A percentile compares a stretch with the other conserved stretches of the same genome.
Evolutionary conservation across 768 basidiomycete genomes (phyloP).

Genomic region (Xerocomellus intermedius): DNA sequence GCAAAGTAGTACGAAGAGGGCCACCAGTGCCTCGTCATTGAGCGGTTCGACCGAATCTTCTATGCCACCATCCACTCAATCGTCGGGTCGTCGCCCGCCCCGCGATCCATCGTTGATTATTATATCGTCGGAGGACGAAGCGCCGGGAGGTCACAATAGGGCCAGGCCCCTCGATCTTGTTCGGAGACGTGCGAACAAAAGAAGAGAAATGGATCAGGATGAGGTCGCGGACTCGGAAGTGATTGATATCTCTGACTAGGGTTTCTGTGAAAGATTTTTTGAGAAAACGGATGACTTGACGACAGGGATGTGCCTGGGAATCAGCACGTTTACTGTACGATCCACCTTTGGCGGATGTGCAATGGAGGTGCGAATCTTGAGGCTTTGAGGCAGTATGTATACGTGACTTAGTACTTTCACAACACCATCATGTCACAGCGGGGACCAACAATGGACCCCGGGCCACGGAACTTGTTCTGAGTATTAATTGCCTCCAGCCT

Average conservation of each 20-base stretch:
- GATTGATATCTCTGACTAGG: conserved; percentile 51
- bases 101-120: conserved; percentile 25
- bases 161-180: background rate
- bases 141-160: background rate
- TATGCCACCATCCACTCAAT: conserved; percentile 18
- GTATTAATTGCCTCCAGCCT: too few species aligned
- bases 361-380: background rate
- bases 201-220: conserved; percentile 29
- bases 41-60: conserved; percentile 10
- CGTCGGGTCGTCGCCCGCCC: conserved; percentile 9
- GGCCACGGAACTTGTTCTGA: too few species aligned
- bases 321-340: background rate
- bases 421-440: too few species aligned
- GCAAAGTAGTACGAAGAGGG: conserved; percentile 8
- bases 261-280: background rate
- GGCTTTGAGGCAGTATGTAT: too few species aligned
- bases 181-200: conserved; percentile 8
- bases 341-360: background rate
- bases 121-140: conserved; percentile 23
- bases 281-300: background rate
- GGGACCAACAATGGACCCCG: too few species aligned
- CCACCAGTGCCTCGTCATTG: conserved; percentile 12
- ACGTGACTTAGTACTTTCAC: too few species aligned
- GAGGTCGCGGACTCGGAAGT: conserved; percentile 44
- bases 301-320: background rate